Evolutionary conservation across 163 green algal genomes (phyloP), one percentile per base, ranked within the genome.

Genomic region (Scenedesmus sp.): DNA sequence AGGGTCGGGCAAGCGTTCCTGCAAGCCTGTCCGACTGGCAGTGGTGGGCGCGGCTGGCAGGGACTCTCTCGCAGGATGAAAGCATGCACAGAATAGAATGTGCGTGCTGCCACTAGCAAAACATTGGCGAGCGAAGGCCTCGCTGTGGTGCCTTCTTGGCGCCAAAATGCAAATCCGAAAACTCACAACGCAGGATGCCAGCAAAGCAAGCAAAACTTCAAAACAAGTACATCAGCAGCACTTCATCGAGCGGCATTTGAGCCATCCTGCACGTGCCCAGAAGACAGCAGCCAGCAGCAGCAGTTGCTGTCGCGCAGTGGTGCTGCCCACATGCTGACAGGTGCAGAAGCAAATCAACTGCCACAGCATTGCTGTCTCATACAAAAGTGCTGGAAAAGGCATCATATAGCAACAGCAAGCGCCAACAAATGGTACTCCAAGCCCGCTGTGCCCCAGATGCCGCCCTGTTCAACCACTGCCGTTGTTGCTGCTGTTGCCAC

Each of bases 11-110:
- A 52, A 79, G 70, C 70, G 23, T 79, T 79, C 70, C 70, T 79
- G 70, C 70, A 79, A 79, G 7, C 70, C 70, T 79, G 70, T 5
- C 70, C 70, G 70, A 79, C 70, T 79, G 70, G 70, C 70, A 79
- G 70, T 79, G 70, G 70, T 79, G 70, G 23, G 23, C 23, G 20
- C 70, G 70, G 70, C 70, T 79, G 23, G 70, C 70, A 16, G 70
- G 70, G 6, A 7, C 18, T 46, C 5, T 79, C 70, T 23, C 52
- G 70, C 70, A 79, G 23, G 23, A 52, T 79, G 20, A 23, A 79
- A 52, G 70, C 23, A 79, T 79, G 70, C 23, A 79, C 70, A 52
- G 2, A 52, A 79, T 18, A 9, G 23, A 46, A 15, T 79, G 4
- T 52, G 4, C 0, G 4, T 52, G 5, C 23, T 52, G 70, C 20